Evolutionary conservation across 148 eudicot species (phyloP), one percentile per base, ranked within the genome.

Genomic region (Heliamphora exappendiculata): DNA sequence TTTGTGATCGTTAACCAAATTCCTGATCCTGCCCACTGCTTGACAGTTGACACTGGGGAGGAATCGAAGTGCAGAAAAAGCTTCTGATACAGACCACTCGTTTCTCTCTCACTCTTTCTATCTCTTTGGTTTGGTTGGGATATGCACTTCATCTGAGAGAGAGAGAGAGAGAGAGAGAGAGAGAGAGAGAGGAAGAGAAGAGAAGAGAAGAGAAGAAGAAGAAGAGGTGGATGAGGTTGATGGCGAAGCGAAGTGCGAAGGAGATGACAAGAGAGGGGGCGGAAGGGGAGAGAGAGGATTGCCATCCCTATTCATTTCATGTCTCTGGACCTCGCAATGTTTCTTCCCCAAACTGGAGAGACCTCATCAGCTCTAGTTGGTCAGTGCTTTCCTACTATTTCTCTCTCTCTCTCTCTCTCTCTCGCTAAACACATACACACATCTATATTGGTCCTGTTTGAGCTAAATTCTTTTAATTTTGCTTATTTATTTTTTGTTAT

Each of bases 301-400:
- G 85, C 67, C 91, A 88, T 73, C 91, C 91, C 0, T 82, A 83
- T n/a, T 87, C 91, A 0, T 88, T 88, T 71, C 86, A 85, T 76
- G 91, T 88, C 16, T 85, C 86, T 45, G 91, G 91, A 17, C 91
- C 91, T 70, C 84, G 89, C 0, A 86, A 88, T 82, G 80, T 87
- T 67, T 75, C 85, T 72, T 80, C 91, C 0, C 91, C 88, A 13
- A 88, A 84, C 74, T 88, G 91, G 91, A 85, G 88, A 85, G 91
- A 88, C 41, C 67, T 88, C 69, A 85, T 88, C 75, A 88, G 42
- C 65, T 88, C 91, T 78, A 88, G 88, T 57, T 88, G 91, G 91
- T 88, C 37, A 63, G 85, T 85, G 10, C 24, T 7, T 39, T 2
- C 59, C 14, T 24, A 3, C 24, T 24, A 54, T n/a, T n/a, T n/a